Base-by-base conservation (phyloP, 1,139 yeast species). In the Blastobotrys buckinghamii region DNA sequence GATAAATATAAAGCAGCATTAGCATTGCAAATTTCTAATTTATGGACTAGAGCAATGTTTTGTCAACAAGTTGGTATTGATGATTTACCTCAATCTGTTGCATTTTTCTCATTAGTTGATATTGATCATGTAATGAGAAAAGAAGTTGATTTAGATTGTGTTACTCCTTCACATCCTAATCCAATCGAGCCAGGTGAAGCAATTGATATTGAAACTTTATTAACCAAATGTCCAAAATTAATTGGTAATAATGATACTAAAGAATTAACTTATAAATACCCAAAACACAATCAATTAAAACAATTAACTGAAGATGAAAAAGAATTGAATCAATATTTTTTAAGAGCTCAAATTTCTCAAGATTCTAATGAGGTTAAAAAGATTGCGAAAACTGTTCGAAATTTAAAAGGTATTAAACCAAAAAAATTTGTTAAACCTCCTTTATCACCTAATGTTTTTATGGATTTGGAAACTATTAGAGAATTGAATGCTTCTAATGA, bases 31-130 rank as follows among this genome's bases (percentile, higher is more conserved):
- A 77, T 94, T 20, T 80, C 95, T 53, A 94, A 94, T 63, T 62
- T 90, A 7, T 94, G 99, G 99, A 92, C 98, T 0, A 74, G 99
- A 55, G 95, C 95, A 1, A 84, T 92, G 82, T 94, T 94, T 62
- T 86, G 95, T 57, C 95, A 90, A 61, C 95, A 90, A 61, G 67
- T 92, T 62, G 97, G 97, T 0, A 84, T 94, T 50, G 75, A 78
- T 38, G 96, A 90, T 56, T 73, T 94, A 38, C 98, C 99, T 0
- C 96, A 89, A 59, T 83, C 92, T 17, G 87, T 95, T 68, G 98
- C 98, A 0, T 94, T 92, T 63, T 94, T 94, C 65, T 87, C 96
- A 0, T 89, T 89, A 47, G 90, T 94, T 42, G 99, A 94, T 63
- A 78, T 94, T 50, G 99, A 94, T 63, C 79, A 75, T 55, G 86